phyloP scores from a whole-genome alignment of 345 rosid genomes.

The Mercurialis annua region DNA sequence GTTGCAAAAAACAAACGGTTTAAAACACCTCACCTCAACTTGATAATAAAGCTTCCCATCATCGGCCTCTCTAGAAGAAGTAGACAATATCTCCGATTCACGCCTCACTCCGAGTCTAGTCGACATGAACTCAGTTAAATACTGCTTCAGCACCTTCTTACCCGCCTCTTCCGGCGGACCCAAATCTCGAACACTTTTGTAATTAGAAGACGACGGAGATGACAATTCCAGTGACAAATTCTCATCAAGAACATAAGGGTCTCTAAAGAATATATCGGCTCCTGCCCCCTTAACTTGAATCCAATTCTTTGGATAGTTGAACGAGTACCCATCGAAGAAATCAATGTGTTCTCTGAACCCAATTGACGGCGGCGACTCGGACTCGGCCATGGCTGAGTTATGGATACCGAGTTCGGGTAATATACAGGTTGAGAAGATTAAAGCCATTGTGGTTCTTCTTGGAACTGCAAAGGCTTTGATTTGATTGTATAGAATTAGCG shows the following conservation, averaged over 20 bases:
- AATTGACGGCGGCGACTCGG: too few species aligned
- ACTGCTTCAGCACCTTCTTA: conserved; percentile 72
- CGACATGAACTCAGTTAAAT: conserved; percentile 95
- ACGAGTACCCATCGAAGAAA: conserved; percentile 84
- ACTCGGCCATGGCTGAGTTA: conserved; percentile 39
- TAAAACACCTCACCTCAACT: conserved; percentile 59
- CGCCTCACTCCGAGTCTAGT: conserved; percentile 91
- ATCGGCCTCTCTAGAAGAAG: conserved; percentile 82
- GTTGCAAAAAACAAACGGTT: background rate
- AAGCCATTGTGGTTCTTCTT: conserved; percentile 57
- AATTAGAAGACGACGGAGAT: conserved; percentile 88
- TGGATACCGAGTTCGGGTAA: conserved; percentile 37
- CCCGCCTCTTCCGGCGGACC: conserved; percentile 87
- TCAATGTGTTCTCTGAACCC: conserved; percentile 78
- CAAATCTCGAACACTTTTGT: conserved; percentile 73
- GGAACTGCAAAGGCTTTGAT: conserved; percentile 76
- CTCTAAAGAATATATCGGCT: conserved; percentile 92
- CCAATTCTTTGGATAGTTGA: conserved; percentile 86
- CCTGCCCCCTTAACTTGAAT: conserved; percentile 89
- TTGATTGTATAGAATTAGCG: conserved; percentile 41
- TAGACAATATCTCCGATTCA: conserved; percentile 52
- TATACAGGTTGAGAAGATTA: conserved; percentile 55
- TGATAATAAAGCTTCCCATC: conserved; percentile 87
- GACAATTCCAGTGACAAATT: conserved; percentile 85
- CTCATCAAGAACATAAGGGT: conserved; percentile 81